Conservation (phyloP, 2,329 filamentous ascomycete genomes). For the Pseudophaeomoniella oleicola region DNA sequence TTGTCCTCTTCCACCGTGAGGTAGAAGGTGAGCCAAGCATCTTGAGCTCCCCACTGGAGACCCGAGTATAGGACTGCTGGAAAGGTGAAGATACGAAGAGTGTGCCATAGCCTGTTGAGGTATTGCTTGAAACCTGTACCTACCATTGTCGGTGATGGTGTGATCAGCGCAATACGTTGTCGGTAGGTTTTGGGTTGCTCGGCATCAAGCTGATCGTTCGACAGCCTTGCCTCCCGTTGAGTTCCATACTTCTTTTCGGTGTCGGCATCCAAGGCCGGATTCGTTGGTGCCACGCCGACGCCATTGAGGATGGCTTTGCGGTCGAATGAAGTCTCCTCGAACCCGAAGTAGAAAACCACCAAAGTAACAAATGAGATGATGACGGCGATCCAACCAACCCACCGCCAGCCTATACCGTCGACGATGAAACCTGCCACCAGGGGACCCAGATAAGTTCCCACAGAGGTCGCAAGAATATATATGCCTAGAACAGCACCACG, state of each 20-base stretch:
- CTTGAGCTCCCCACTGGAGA: slow-evolving; percentile 45
- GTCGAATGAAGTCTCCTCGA: not conserved
- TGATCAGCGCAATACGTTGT: slow-evolving; percentile 41
- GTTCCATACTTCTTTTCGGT: not conserved
- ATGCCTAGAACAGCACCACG: slow-evolving; percentile 32
- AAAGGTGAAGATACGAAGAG: slow-evolving; percentile 41
- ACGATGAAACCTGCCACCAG: slow-evolving; percentile 42
- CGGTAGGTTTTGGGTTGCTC: slow-evolving; percentile 33
- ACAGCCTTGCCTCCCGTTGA: not conserved
- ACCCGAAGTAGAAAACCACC: not conserved
- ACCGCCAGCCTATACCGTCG: slow-evolving; percentile 38
- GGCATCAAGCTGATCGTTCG: slow-evolving; percentile 6
- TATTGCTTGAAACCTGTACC: slow-evolving; percentile 42
- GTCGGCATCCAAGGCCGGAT: not conserved
- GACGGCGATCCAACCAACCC: slow-evolving; percentile 38
- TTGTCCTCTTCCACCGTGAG: slow-evolving; percentile 43
- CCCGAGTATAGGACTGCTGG: slow-evolving; percentile 44
- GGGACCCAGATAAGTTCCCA: slow-evolving; percentile 36
- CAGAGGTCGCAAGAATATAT: slow-evolving; percentile 38
- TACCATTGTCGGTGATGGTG: slow-evolving; percentile 37
- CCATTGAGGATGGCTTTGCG: not conserved
- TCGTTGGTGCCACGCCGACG: not conserved
- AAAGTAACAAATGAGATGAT: slow-evolving; percentile 26
- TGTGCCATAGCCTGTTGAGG: slow-evolving; percentile 36
- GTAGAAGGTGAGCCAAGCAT: slow-evolving; percentile 46